These are phyloP conservation scores for Cercis canadensis DNA, from an alignment of 306 rosid species.

Conservation along the genomic window DNA sequence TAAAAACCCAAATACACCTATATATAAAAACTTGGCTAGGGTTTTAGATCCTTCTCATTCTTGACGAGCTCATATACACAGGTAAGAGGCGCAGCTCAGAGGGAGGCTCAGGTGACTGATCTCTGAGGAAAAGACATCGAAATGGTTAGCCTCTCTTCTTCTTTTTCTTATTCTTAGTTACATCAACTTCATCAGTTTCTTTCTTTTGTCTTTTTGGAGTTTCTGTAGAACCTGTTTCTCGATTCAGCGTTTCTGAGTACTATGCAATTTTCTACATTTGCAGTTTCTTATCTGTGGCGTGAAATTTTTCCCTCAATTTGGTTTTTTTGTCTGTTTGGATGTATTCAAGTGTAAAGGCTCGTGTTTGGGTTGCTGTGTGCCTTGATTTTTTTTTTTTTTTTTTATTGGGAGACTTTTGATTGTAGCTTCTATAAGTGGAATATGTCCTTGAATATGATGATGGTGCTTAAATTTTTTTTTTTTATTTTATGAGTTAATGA, in stretches of 20 bases:
- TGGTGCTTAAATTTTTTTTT: too few relatives aligned
- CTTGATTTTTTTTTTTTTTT: too few relatives aligned
- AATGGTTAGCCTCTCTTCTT: constrained; percentile 16
- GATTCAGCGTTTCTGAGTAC: too few relatives aligned
- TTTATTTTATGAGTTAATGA: too few relatives aligned
- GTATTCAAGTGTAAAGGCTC: not conserved
- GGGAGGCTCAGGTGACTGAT: not conserved
- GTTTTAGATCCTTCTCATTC: not conserved
- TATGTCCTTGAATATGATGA: too few relatives aligned
- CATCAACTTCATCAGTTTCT: not conserved
- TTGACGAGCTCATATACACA: not conserved
- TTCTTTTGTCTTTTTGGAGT: not conserved
- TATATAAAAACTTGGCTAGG: not conserved
- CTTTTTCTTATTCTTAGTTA: not conserved
- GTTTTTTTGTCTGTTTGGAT: not conserved
- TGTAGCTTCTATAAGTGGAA: too few relatives aligned
- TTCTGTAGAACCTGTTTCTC: too few relatives aligned
- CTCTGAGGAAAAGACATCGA: not conserved
- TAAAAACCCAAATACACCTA: too few relatives aligned
- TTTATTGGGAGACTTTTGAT: too few relatives aligned
- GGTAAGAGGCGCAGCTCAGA: too few relatives aligned
- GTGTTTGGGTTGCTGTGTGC: not conserved
- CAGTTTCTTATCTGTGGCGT: not conserved
- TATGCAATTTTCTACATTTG: not conserved
- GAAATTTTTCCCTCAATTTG: not conserved